Evolutionary conservation across 768 basidiomycete genomes (phyloP).

Genomic region (Cystoderma amianthinum): DNA sequence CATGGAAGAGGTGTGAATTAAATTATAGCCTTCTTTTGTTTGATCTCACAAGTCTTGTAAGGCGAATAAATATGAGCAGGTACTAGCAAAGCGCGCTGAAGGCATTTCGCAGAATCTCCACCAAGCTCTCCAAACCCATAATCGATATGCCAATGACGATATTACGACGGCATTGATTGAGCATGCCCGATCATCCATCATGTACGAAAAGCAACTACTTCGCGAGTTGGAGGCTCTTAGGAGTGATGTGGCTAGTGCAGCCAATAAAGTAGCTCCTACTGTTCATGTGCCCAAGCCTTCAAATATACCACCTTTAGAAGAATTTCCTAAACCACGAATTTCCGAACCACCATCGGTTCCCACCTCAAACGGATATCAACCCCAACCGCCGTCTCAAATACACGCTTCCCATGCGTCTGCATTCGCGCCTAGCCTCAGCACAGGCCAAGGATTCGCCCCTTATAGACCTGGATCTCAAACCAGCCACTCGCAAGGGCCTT

Average conservation of each 20-base stretch:
- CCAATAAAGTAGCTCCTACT: conserved; percentile 46
- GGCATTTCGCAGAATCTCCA: conserved; percentile 95
- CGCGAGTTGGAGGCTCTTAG: conserved; percentile 83
- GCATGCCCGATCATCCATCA: conserved; percentile 85
- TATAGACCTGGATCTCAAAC: conserved; percentile 14
- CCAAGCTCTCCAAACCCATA: conserved; percentile 78
- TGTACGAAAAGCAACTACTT: conserved; percentile 86
- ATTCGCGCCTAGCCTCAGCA: conserved; percentile 7
- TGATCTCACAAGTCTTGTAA: conserved; percentile 20
- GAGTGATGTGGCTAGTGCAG: conserved; percentile 65
- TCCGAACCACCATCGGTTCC: conserved; percentile 22
- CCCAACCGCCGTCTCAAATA: conserved; percentile 26
- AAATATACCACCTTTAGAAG: conserved; percentile 59
- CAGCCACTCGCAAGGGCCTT: conserved; percentile 8
- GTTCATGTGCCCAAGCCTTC: conserved; percentile 55
- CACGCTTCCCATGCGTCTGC: conserved; percentile 12
- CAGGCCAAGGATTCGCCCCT: conserved; percentile 16
- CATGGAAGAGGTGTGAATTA: conserved; percentile 65
- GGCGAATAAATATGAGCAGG: conserved; percentile 88
- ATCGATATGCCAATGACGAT: conserved; percentile 84
- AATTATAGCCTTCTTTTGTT: too few species aligned
- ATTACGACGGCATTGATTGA: conserved; percentile 86
- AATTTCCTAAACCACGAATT: conserved; percentile 27
- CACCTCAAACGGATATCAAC: conserved; percentile 23
- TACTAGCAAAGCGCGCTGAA: conserved; percentile 77